Evolutionary conservation across 2,329 filamentous ascomycete genomes (phyloP).

Genomic region (Tolypocladium inflatum): DNA sequence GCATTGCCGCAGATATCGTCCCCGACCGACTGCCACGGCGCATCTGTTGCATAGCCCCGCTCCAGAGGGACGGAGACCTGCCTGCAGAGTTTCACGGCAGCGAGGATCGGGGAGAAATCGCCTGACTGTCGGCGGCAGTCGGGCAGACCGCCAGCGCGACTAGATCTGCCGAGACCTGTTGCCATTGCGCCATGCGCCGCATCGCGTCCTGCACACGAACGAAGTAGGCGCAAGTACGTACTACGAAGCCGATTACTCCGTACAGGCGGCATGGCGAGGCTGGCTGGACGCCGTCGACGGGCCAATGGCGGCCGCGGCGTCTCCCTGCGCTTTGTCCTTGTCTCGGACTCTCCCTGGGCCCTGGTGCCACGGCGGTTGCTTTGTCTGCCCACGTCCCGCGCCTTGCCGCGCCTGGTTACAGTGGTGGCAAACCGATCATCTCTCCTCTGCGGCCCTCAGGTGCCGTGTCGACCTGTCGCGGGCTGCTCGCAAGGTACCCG

Average conservation of each 20-base stretch:
- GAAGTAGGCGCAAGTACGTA: no score
- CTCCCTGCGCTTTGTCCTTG: background rate
- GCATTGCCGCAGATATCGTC: background rate
- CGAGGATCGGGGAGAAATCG: background rate
- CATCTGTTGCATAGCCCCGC: background rate
- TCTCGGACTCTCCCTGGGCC: background rate
- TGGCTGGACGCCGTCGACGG: background rate
- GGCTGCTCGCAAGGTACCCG: background rate
- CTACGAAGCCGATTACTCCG: background rate
- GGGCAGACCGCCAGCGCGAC: background rate
- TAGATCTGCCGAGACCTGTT: background rate
- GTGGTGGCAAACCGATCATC: background rate
- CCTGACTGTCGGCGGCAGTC: background rate
- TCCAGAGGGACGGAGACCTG: no score
- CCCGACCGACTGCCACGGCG: background rate
- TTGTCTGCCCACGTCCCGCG: background rate
- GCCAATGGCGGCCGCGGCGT: background rate
- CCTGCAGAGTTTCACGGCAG: background rate
- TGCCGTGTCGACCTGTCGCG: background rate
- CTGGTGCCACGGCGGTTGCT: background rate
- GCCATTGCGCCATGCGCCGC: background rate
- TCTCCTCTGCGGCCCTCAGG: background rate
- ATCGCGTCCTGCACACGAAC: background rate
- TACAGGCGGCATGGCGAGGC: no score
- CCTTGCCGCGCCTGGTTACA: background rate